Evolutionary conservation across 495 filamentous ascomycete species (phyloP), one percentile per base, ranked within the genome.

Genomic region (Alectoria sarmentosa): DNA sequence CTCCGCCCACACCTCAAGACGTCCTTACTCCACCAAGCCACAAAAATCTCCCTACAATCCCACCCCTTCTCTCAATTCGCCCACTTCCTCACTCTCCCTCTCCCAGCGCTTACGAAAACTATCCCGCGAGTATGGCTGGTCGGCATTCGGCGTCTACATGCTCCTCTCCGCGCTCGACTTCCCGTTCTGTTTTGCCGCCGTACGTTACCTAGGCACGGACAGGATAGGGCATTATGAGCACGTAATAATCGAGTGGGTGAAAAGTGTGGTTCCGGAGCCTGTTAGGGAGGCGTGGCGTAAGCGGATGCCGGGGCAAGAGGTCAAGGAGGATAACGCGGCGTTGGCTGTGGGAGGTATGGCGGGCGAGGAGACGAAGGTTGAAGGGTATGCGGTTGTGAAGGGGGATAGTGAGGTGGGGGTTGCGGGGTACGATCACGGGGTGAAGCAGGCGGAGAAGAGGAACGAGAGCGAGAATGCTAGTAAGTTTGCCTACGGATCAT

Each of bases 61-160:
- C 4, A 67, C 60, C 2, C 58, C 66, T 0, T 26, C 60, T 37
- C 46, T 58, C 38, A n/a, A 61, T 26, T 59, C 68, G 21, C 62
- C 70, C 17, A 17, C 48, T 2, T 41, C 65, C 10, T 65, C 81
- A 30, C 76, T 74, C 19, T 84, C 87, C 3, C 72, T 96, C 9
- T 85, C 89, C 0, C 83, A 81, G 63, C 82, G 90, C 14, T 73
- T 98, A 65, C 88, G 83, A 71, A 90, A 90, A 69, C 81, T 98
- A n/a, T 90, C 89, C 1, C 83, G 88, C 49, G 95, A 97, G 76
- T 99, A 99, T 73, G 94, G 94, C 46, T 97, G 92, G 90, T 82
- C 89, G 14, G 92, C 92, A 3, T 73, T 96, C n/a, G 92, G 93
- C 11, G 89, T 99, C 3, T 99, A 99, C 75, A 74, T 96, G 13